Evolutionary conservation across 495 filamentous ascomycete genomes (phyloP).

Genomic region (Patellaria atrata): DNA sequence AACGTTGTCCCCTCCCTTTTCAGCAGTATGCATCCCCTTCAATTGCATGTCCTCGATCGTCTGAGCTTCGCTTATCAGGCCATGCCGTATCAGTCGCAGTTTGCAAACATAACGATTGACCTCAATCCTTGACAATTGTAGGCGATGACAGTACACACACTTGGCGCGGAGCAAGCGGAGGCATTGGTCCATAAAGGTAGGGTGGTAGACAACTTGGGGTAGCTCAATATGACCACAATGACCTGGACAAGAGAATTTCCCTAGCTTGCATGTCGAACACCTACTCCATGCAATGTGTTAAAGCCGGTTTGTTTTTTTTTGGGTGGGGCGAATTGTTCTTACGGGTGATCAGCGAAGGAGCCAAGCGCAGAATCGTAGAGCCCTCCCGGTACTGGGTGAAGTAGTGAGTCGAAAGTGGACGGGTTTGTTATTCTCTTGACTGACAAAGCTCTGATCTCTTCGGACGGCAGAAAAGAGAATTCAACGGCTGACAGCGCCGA

Average conservation of each 20-base stretch:
- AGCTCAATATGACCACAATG: constrained; percentile 93
- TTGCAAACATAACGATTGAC: constrained; percentile 72
- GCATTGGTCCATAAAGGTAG: constrained; percentile 82
- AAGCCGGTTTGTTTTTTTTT: too few relatives aligned
- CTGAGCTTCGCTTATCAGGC: constrained; percentile 61
- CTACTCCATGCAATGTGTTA: constrained; percentile 38
- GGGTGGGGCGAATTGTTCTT: constrained; percentile 27
- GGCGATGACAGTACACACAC: constrained; percentile 76
- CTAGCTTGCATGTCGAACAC: constrained; percentile 78
- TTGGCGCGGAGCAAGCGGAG: constrained; percentile 68
- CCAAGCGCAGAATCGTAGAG: constrained; percentile 88
- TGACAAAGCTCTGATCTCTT: constrained; percentile 77
- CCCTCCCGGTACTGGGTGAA: constrained; percentile 74
- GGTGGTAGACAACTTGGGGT: constrained; percentile 82
- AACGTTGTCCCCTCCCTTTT: constrained; percentile 38
- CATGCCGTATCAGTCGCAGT: constrained; percentile 70
- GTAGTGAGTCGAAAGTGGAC: constrained; percentile 72
- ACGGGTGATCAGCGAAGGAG: constrained; percentile 73
- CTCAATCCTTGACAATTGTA: constrained; percentile 58
- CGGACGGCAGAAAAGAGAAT: constrained; percentile 65
- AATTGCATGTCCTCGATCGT: constrained; percentile 41
- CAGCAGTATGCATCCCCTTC: neutral
- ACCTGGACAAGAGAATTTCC: constrained; percentile 59
- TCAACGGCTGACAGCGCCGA: constrained; percentile 77
- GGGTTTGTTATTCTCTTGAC: constrained; percentile 86